Base-by-base conservation (phyloP, 164 flowering plant genomes). In the Berberis vulgaris region DNA sequence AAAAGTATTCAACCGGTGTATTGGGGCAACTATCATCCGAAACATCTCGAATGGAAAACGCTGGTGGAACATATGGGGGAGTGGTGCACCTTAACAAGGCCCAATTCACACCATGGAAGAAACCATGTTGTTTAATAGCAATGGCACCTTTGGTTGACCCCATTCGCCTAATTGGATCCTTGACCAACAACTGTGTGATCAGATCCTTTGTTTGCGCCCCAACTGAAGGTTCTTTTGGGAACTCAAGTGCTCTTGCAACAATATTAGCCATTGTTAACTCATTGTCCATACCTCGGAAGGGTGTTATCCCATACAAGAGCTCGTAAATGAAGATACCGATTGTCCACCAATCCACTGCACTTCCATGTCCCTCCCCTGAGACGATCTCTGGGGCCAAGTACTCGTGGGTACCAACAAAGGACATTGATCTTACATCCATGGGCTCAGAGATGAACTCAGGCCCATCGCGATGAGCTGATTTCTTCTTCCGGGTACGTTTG, bases 301-400 rank as follows among this genome's bases (percentile, higher is more conserved):
- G 97, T 11, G 97, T 91, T 57, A 70, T 73, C 0, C 97, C 97
- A 62, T 81, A 88, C 26, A 88, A 76, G 12, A 91, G 63, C 70
- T 91, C 97, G 57, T 74, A 91, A 8, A 91, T 73, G 72, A 91
- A 83, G 5, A 91, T 71, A 38, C 97, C 97, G 7, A 91, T 64
- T 2, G 97, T 91, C 97, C 97, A 91, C 97, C 97, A 91, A 74
- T 91, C 97, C 13, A 91, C 97, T 1, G 93, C 86, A 59, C 81
- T 86, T 2, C 97, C 95, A 64, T 91, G 97, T 2, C 97, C 97
- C 63, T 91, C 97, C 0, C 93, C 97, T 0, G 86, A 81, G 2
- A 91, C 83, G 38, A 91, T 91, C 75, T 91, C 97, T 4, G 97
- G 97, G 0, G 97, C 93, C 62, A 91, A 62, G 68, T 91, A 91